Base-by-base conservation (phyloP, 2,329 filamentous ascomycete genomes). In the Pseudogymnoascus sp. region DNA sequence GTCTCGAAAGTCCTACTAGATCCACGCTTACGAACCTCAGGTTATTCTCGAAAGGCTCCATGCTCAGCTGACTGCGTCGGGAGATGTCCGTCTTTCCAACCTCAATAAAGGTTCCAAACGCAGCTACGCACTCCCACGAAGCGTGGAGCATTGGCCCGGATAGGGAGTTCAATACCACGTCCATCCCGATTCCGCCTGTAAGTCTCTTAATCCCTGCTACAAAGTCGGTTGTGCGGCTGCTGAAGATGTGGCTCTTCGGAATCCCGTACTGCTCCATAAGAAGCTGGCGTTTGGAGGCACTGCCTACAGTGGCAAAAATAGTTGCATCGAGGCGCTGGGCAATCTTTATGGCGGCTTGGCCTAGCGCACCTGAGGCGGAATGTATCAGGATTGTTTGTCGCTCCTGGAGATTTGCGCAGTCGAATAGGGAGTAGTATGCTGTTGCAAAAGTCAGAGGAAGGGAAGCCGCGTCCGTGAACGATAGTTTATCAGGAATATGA, bases 361-460 rank as follows among this genome's bases (percentile, higher is more conserved):
- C 67, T 0, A 68, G 57, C 7, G 61, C 64, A 9, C 67, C 65
- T 14, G 64, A 50, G 0, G 60, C 67, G n/a, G 63, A 43, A 59
- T 68, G 66, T 1, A 70, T 67, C 0, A 70, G 54, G 18, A 70
- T 57, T 1, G 62, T 47, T 30, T 70, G 63, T 1, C 74, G 74
- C 0, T 70, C 66, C 12, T 70, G 63, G 0, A 81, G 68, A 0
- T 72, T 68, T 9, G 73, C 78, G 5, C 76, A 61, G 20, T 77
- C 67, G 7, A 71, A 67, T 3, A 84, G 67, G 2, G 73, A 74
- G 61, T 81, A 76, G 60, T 75, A 74, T 1, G 79, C 79, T 3
- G 77, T 74, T 22, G 74, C 64, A 58, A 75, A 74, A 0, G 74
- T 69, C 1, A 77, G 74, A 0, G 77, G 76, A 8, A 75, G 66